Conservation (phyloP, 495 filamentous ascomycete genomes). For the Hamigera avellanea region DNA sequence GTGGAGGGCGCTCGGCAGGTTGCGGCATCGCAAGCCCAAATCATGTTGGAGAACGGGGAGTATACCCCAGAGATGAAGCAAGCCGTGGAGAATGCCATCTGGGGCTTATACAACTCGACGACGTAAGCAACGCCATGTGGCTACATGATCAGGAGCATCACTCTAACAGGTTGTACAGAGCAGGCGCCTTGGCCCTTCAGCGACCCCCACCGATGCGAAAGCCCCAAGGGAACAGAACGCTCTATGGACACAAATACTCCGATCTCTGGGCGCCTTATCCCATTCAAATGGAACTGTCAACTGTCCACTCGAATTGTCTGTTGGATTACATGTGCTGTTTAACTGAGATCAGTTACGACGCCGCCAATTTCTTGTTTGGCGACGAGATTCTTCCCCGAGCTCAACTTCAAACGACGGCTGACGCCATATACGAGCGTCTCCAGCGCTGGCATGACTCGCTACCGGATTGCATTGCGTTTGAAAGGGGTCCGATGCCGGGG, state of each 20-base stretch:
- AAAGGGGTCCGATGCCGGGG: constrained; percentile 15
- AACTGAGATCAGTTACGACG: constrained; percentile 16
- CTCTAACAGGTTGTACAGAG: background rate
- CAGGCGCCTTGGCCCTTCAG: background rate
- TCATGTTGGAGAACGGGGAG: too few relatives aligned
- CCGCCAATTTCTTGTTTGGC: constrained; percentile 1
- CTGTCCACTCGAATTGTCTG: constrained; percentile 16
- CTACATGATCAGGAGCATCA: too few relatives aligned
- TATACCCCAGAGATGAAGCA: constrained; percentile 2
- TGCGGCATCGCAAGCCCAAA: too few relatives aligned
- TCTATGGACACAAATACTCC: constrained; percentile 5
- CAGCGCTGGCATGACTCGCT: constrained; percentile 19
- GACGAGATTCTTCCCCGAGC: constrained; percentile 7
- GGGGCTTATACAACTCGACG: too few relatives aligned
- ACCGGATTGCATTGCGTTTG: constrained; percentile 12
- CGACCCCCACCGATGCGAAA: constrained; percentile 3
- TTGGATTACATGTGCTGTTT: constrained; percentile 17
- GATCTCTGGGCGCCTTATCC: constrained; percentile 24
- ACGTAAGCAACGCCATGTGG: too few relatives aligned
- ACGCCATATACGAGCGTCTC: constrained; percentile 15
- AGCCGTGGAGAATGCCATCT: constrained; percentile 4
- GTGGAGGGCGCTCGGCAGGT: background rate
- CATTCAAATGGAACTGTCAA: constrained; percentile 5
- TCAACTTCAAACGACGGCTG: constrained; percentile 8
- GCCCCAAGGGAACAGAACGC: background rate